Base-by-base conservation (phyloP, 768 basidiomycete genomes). In the Cubamyces lactineus region DNA sequence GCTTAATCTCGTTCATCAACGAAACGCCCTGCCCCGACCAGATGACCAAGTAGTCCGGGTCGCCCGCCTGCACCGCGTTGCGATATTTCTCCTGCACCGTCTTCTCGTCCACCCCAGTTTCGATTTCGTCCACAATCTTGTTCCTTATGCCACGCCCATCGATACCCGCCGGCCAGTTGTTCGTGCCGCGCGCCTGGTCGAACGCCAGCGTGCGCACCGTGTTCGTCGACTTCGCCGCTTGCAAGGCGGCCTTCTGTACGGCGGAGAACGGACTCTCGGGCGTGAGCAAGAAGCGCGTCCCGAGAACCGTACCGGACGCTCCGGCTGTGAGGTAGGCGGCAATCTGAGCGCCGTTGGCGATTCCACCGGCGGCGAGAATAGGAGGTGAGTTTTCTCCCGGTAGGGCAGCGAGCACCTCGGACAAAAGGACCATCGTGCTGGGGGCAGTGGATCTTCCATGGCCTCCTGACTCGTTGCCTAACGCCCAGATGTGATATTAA, bases 401-500 rank as follows among this genome's bases (percentile, higher is more conserved):
- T 21, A 85, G 63, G 12, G 73, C 74, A 30, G 79, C 72, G 41
- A 85, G 73, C 65, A 91, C 77, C 53, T 79, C 75, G 6, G 87
- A 79, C 54, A 92, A 68, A 42, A 93, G 77, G 9, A 81, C 82
- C 55, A 86, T 72, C 51, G 89, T 78, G 1, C 91, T 84, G 28
- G 83, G 81, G 5, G 88, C 84, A 42, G 78, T 69, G 24, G 74
- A 65, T 42, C 79, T 73, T 3, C 89, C 91, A 72, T 94, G 92
- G 17, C 92, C 92, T 7, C 92, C 92, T 42, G 89, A 83, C 74
- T 94, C 92, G 57, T 79, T 84, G 3, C 92, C 92, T 93, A 68
- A 21, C 34, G 34, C 34, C 34, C 34, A 11, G 9, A 34, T 11
- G 34, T 9, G 34, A 34, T 11, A 34, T 34, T 34, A 34, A 9